A percentile compares a stretch with the other conserved stretches of the same genome.
Evolutionary conservation across 208 protist species (phyloP).

Genomic region (Trypanosoma mega): DNA sequence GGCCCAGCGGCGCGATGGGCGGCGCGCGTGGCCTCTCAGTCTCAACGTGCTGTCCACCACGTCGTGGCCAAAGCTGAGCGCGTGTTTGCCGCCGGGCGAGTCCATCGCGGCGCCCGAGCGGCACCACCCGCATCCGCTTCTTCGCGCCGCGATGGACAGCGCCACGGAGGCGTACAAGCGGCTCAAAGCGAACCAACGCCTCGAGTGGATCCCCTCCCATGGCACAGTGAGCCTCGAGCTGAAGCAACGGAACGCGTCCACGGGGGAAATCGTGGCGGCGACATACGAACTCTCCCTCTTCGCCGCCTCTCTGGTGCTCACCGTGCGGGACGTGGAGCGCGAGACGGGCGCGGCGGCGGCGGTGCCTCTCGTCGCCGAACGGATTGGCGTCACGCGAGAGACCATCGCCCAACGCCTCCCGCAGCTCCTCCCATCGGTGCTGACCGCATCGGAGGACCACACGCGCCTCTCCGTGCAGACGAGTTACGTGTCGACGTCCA

Average conservation of each 20-base stretch:
- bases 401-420: conserved; percentile 22
- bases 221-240: conserved; percentile 65
- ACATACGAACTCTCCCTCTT: conserved; percentile 65
- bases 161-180: conserved; percentile 56
- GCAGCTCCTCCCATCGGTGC: conserved; percentile 27
- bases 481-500: conserved; percentile 31
- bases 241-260: conserved; percentile 41
- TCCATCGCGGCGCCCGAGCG: conserved; percentile 31
- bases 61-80: conserved; percentile 58
- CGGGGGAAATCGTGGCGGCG: conserved; percentile 29
- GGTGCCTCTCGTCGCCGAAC: conserved; percentile 26
- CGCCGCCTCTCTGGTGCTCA: conserved; percentile 68
- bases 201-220: conserved; percentile 67
- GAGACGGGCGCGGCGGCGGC: conserved; percentile 27
- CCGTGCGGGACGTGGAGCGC: conserved; percentile 47
- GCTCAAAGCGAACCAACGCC: conserved; percentile 59
- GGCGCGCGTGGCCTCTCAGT: conserved; percentile 32
- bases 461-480: conserved; percentile 40
- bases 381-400: conserved; percentile 23
- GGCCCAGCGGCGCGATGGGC: neutral
- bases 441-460: conserved; percentile 24
- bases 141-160: conserved; percentile 53
- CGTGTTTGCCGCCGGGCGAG: conserved; percentile 26
- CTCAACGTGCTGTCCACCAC: conserved; percentile 73
- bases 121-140: conserved; percentile 57